Conservation (phyloP, 2,329 filamentous ascomycete genomes). For the Trichoderma pleuroti region DNA sequence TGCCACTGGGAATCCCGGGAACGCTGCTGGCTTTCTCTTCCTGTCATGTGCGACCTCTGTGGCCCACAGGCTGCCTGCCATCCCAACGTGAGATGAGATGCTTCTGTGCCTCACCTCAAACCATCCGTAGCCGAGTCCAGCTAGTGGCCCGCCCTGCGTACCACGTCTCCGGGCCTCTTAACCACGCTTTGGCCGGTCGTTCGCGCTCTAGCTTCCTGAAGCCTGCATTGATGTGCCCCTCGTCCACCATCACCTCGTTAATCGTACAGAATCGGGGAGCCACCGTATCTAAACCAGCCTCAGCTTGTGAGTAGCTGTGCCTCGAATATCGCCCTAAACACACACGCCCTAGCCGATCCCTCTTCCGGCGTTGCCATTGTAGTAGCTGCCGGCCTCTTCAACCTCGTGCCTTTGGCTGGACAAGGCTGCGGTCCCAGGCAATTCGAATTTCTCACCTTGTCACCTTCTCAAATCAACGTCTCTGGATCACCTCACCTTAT, state of each 20-base stretch:
- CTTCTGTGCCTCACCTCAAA: background rate
- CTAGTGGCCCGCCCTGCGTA: background rate
- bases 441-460: background rate
- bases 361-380: background rate
- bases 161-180: conserved; percentile 8
- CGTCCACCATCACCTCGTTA: background rate
- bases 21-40: background rate
- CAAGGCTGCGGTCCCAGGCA: background rate
- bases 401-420: background rate
- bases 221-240: conserved; percentile 12
- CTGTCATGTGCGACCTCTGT: conserved; percentile 1
- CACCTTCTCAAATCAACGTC: background rate
- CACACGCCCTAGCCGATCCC: background rate
- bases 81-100: background rate
- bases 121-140: background rate
- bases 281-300: background rate
- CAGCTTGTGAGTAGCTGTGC: background rate
- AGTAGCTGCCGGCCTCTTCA: background rate
- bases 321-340: background rate
- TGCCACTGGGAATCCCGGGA: background rate
- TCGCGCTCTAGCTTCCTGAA: conserved; percentile 4
- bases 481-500: background rate
- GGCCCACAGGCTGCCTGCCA: conserved; percentile 11
- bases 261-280: conserved; percentile 4
- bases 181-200: conserved; percentile 8